Evolutionary conservation across 768 basidiomycete genomes (phyloP).

Genomic region (Collybiopsis luxurians): DNA sequence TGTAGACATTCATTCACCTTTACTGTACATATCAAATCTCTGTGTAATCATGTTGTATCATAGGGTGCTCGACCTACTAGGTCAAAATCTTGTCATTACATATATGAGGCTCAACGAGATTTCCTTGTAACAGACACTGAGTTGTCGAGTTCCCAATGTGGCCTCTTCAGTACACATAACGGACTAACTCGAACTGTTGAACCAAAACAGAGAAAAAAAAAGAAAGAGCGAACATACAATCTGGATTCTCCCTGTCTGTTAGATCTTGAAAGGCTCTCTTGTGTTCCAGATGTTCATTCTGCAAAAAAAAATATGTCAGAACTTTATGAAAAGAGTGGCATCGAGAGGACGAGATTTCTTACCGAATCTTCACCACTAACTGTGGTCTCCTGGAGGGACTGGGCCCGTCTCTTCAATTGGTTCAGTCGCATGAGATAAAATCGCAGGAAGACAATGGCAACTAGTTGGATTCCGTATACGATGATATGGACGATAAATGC

Average conservation of each 20-base stretch:
- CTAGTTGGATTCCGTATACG: slow-evolving; percentile 43
- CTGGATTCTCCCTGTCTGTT: slow-evolving; percentile 47
- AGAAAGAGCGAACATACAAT: slow-evolving; percentile 27
- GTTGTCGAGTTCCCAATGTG: too few species aligned
- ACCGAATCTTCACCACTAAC: slow-evolving; percentile 28
- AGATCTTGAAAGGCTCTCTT: slow-evolving; percentile 46
- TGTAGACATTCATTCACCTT: background rate
- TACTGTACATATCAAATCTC: background rate
- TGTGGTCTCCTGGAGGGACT: slow-evolving; percentile 24
- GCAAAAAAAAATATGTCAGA: too few species aligned
- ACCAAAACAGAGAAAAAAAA: background rate
- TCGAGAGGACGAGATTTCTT: slow-evolving; percentile 9
- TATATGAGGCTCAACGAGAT: too few species aligned
- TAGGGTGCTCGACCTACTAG: background rate
- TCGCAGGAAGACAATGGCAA: slow-evolving; percentile 35
- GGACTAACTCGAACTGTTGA: slow-evolving; percentile 26
- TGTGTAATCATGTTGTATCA: background rate
- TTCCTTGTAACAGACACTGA: too few species aligned
- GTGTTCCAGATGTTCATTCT: slow-evolving; percentile 33
- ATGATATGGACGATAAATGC: slow-evolving; percentile 46
- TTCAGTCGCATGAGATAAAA: slow-evolving; percentile 41
- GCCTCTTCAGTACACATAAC: slow-evolving; percentile 33
- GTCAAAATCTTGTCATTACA: too few species aligned
- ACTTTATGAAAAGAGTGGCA: background rate
- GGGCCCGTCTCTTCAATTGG: slow-evolving; percentile 35